Evolutionary conservation across 805 yeast genomes (phyloP), one percentile per base, ranked within the genome.

Genomic region (Candida saitoana): DNA sequence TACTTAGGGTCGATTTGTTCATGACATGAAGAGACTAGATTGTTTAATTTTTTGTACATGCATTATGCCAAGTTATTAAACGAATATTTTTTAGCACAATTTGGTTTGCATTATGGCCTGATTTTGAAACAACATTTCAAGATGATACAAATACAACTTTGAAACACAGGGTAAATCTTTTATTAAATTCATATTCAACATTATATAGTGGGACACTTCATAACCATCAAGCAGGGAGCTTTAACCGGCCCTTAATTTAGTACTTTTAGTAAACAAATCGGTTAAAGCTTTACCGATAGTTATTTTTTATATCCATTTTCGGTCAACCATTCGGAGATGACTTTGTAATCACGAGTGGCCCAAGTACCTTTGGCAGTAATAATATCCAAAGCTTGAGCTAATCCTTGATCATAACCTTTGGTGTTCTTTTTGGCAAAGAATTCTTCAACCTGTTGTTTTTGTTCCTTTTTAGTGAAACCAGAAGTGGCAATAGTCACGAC

Each of bases 371-470:
- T 81, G 38, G 84, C 49, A 39, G 73, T 68, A 44, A 81, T 71
- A 40, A 74, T 67, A 59, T 82, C 88, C 53, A 81, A 63, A n/a
- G 82, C 60, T 65, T 77, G 85, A 5, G 82, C 82, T 59, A 82
- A 72, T 44, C 77, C 71, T 63, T 79, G 80, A 59, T 80, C 80
- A 57, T 68, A 82, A 31, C 87, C 85, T 52, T 76, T 78, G 42
- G 84, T 78, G 46, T 77, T 69, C 60, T 73, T 80, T 17, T 45
- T 56, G n/a, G 55, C 60, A 52, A 80, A 79, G 71, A 81, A 76
- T 25, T 59, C 56, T 47, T 69, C 65, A 44, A 82, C 74, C 43
- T 72, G 74, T 17, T 70, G 67, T 50, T 72, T 71, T 47, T 79
- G 79, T 25, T 70, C 76, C 29, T 63, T 60, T 41, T 77, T 75